Evolutionary conservation across 1,139 yeast species (phyloP).

Genomic region (Schwanniomyces etchellsii): DNA sequence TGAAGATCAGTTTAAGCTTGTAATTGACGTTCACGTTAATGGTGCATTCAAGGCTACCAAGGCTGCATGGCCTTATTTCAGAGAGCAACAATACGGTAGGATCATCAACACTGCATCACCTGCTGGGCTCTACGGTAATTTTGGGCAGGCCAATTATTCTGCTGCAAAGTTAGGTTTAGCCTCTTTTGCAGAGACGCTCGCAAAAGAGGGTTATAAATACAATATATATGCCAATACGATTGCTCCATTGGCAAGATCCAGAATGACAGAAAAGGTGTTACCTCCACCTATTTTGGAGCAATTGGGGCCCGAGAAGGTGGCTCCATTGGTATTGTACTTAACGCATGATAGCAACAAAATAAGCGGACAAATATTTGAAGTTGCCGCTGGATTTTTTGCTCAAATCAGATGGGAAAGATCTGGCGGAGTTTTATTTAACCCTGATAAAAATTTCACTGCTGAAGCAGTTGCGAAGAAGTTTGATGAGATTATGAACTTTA

Average conservation of each 20-base stretch:
- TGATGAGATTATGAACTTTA: constrained; percentile 59
- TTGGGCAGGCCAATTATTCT: constrained; percentile 94
- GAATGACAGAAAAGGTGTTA: constrained; percentile 90
- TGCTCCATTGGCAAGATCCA: constrained; percentile 91
- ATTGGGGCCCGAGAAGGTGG: constrained; percentile 82
- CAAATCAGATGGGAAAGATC: constrained; percentile 96
- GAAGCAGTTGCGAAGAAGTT: constrained; percentile 75
- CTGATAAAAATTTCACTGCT: constrained; percentile 74
- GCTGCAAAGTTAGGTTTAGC: constrained; percentile 90
- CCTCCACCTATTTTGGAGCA: constrained; percentile 81
- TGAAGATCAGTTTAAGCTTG: constrained; percentile 72
- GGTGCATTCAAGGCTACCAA: constrained; percentile 84
- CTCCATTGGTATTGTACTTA: constrained; percentile 81
- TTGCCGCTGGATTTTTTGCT: constrained; percentile 91
- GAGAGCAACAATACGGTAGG: constrained; percentile 81
- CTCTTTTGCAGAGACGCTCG: constrained; percentile 90
- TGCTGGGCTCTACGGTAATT: constrained; percentile 94
- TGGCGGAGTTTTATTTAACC: constrained; percentile 78
- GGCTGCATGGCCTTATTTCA: constrained; percentile 92
- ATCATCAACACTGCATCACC: constrained; percentile 91
- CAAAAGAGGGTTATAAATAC: constrained; percentile 86
- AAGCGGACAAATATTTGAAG: constrained; percentile 78
- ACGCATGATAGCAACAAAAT: constrained; percentile 58
- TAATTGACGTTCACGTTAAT: constrained; percentile 79
- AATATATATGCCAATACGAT: constrained; percentile 82